Conservation (phyloP, 2,329 filamentous ascomycete species). For the Bipolaris gigantea region DNA sequence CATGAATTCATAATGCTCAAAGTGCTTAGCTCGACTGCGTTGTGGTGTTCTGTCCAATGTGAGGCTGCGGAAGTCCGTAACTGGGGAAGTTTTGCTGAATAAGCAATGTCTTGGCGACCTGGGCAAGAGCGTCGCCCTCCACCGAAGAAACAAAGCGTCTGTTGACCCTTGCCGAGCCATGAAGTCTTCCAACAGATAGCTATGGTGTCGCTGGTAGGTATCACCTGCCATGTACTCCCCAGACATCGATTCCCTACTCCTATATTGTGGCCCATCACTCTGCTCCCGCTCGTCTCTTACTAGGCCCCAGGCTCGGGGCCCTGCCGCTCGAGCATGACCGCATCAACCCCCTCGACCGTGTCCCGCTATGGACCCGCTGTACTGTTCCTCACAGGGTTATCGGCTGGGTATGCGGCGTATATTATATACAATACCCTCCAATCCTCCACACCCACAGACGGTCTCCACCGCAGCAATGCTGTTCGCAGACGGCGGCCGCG, state of each 20-base stretch:
- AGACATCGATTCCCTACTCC: conserved; percentile 2
- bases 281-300: not conserved
- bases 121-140: conserved; percentile 1
- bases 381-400: conserved; percentile 59
- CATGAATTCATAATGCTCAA: not conserved
- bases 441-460: conserved; percentile 24
- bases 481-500: conserved; percentile 55
- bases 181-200: conserved; percentile 19
- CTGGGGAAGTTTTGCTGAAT: conserved; percentile 8
- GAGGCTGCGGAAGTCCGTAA: conserved; percentile 13
- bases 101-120: conserved; percentile 1
- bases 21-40: not conserved
- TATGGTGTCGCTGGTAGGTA: conserved; percentile 13
- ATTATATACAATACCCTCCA: conserved; percentile 56
- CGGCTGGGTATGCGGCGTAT: conserved; percentile 61
- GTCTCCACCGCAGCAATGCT: conserved; percentile 68
- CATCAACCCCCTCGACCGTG: conserved; percentile 36
- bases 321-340: conserved; percentile 31
- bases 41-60: conserved; percentile 6
- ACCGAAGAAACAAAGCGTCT: not conserved
- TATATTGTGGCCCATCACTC: not conserved
- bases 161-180: conserved; percentile 6
- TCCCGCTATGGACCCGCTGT: conserved; percentile 52
- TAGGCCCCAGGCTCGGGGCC: conserved; percentile 4
- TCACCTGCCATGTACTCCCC: conserved; percentile 6